Evolutionary conservation across 129 eudicot species (phyloP), one percentile per base, ranked within the genome.

Genomic region (Centrapalus pauciflorus): DNA sequence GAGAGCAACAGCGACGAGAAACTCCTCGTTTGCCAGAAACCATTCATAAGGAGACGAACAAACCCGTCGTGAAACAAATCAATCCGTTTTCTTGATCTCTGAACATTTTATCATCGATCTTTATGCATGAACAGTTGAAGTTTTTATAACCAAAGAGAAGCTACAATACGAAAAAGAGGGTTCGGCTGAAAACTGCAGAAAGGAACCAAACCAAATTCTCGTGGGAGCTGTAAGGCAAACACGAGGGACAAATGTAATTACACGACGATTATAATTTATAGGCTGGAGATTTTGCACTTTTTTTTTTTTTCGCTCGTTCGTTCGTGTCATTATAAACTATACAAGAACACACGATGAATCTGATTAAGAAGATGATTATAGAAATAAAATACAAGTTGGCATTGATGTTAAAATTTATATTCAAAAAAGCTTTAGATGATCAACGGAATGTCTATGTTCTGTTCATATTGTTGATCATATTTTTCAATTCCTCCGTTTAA

Each of bases 11-110:
- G 89, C 33, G 86, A 89, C 11, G 99, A 94, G 75, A 82, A 82
- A 62, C 93, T 94, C 72, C 85, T 94, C 11, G 87, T 94, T 48
- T 89, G 99, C 87, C 99, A 94, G 75, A 94, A 94, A 72, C 90
- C 97, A 0, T 89, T 86, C 66, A 55, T 81, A 66, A 94, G 69
- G 71, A 86, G 90, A 77, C 87, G 78, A 52, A 68, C 90, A 34
- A 76, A 74, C 72, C 81, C 70, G 20, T 72, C 75, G 11, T 57
- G 72, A 64, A 61, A 13, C 62, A 55, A 40, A 9, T 32, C 46
- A 56, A 17, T 27, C 55, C 13, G 19, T n/a, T 14, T 34, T 72
- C 54, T 35, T 51, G 29, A 55, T 55, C 30, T 29, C 32, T 14
- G 49, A 27, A 50, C 24, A 62, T 14, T 14, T 45, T 16, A 5